These are phyloP conservation scores for Rhizopogon roseolus DNA, from an alignment of 768 basidiomycete species.

Conservation along the genomic window DNA sequence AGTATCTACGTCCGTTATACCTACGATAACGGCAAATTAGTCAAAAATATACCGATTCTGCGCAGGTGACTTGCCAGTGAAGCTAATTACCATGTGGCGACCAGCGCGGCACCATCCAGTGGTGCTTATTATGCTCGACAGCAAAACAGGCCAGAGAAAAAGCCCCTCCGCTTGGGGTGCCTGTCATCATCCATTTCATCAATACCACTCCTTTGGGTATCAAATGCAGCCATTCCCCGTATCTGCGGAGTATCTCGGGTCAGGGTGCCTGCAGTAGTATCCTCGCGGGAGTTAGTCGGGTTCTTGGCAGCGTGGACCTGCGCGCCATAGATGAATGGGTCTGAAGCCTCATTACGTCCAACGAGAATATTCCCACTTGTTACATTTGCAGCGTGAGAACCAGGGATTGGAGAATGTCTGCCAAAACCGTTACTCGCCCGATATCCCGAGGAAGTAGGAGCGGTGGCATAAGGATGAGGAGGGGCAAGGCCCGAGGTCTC, in stretches of 20 bases:
- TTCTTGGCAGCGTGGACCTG: constrained; percentile 46
- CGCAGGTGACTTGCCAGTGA: neutral
- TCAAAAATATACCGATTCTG: neutral
- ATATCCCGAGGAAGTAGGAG: constrained; percentile 53
- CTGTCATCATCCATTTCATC: constrained; percentile 64
- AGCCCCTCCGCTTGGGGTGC: constrained; percentile 54
- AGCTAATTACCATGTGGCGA: constrained; percentile 18
- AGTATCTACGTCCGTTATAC: constrained; percentile 19
- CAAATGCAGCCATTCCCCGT: constrained; percentile 61
- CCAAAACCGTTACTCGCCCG: constrained; percentile 49
- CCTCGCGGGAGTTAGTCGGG: constrained; percentile 47
- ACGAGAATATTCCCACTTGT: constrained; percentile 34
- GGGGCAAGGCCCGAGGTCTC: constrained; percentile 43
- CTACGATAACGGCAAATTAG: constrained; percentile 5
- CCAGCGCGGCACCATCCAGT: constrained; percentile 20
- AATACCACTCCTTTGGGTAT: constrained; percentile 57
- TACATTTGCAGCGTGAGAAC: constrained; percentile 30
- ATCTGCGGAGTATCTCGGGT: constrained; percentile 30
- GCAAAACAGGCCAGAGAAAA: constrained; percentile 63
- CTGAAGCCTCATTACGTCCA: constrained; percentile 51
- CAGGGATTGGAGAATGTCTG: constrained; percentile 44
- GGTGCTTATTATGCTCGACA: constrained; percentile 51
- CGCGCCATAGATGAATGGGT: constrained; percentile 61
- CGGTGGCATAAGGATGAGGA: constrained; percentile 71
- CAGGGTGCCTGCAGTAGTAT: constrained; percentile 39